A percentile compares a stretch with the other conserved stretches of the same genome.
Evolutionary conservation across 129 eudicot genomes (phyloP).

Genomic region (Pseudognaphalium luteoalbum): DNA sequence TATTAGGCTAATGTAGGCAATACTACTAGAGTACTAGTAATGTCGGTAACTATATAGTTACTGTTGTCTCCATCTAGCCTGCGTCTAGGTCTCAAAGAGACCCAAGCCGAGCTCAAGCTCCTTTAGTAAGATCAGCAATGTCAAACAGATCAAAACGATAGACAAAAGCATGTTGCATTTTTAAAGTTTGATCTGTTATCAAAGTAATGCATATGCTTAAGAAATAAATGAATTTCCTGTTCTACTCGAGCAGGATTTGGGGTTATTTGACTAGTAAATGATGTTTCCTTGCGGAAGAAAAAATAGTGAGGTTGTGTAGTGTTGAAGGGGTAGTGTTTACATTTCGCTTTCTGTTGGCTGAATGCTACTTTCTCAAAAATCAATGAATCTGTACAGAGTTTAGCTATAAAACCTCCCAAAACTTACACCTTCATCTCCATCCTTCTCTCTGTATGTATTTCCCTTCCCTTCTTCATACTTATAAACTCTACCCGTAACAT

Average conservation of each 20-base stretch:
- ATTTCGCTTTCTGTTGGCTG: constrained; percentile 6
- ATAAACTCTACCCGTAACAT: background rate
- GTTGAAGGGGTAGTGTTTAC: background rate
- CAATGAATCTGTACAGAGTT: constrained; percentile 39
- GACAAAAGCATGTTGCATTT: background rate
- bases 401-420: constrained; percentile 21
- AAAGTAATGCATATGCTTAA: constrained; percentile 8
- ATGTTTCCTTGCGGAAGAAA: constrained; percentile 19
- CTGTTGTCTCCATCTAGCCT: too few species aligned
- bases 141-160: background rate
- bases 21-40: too few species aligned
- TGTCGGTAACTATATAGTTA: too few species aligned
- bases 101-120: background rate
- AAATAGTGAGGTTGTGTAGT: constrained; percentile 6
- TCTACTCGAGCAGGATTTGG: background rate
- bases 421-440: constrained; percentile 8
- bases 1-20: too few species aligned
- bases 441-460: background rate
- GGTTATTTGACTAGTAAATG: constrained; percentile 13
- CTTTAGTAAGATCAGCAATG: background rate
- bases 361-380: constrained; percentile 22
- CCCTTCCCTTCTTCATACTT: constrained; percentile 5
- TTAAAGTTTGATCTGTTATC: background rate
- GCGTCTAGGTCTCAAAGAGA: background rate
- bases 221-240: constrained; percentile 15